phyloP scores from a whole-genome alignment of 2,329 filamentous ascomycete genomes.

The Aspergillus calidoustus region DNA sequence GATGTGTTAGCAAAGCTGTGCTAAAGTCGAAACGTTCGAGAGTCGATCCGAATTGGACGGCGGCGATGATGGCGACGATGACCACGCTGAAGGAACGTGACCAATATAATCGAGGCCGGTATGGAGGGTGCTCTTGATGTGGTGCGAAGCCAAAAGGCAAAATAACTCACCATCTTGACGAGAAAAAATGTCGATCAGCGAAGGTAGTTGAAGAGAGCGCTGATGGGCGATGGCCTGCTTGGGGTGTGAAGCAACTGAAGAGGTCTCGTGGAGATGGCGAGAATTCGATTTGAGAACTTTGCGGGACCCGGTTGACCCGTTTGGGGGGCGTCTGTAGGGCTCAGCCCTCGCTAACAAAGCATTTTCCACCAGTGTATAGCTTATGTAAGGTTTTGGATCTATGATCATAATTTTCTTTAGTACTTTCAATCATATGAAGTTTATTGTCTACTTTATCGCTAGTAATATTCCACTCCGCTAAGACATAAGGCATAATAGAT shows the following conservation, averaged over 20 bases:
- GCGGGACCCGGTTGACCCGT: slow-evolving; percentile 28
- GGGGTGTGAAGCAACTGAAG: slow-evolving; percentile 36
- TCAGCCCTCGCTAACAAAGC: slow-evolving; percentile 46
- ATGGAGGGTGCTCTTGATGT: slow-evolving; percentile 10
- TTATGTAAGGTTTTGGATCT: slow-evolving; percentile 1
- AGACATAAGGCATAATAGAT: slow-evolving; percentile 13
- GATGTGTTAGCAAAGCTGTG: slow-evolving; percentile 25
- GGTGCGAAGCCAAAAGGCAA: slow-evolving; percentile 11
- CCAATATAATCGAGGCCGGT: neutral
- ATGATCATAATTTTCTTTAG: no score
- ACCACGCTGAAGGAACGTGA: slow-evolving; percentile 11
- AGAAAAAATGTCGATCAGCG: slow-evolving; percentile 47
- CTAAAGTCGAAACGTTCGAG: neutral
- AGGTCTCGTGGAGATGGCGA: slow-evolving; percentile 41
- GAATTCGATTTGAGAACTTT: slow-evolving; percentile 39
- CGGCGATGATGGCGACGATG: slow-evolving; percentile 15
- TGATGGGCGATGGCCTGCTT: slow-evolving; percentile 49
- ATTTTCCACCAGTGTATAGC: slow-evolving; percentile 23
- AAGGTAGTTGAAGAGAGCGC: slow-evolving; percentile 42
- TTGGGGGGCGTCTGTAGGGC: slow-evolving; percentile 37
- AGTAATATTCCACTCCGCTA: slow-evolving; percentile 24
- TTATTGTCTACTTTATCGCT: slow-evolving; percentile 22
- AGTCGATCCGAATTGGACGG: neutral
- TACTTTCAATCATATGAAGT: neutral
- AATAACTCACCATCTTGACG: slow-evolving; percentile 50